Conservation (phyloP, 148 eudicot species). For the Polygonum maritimum region DNA sequence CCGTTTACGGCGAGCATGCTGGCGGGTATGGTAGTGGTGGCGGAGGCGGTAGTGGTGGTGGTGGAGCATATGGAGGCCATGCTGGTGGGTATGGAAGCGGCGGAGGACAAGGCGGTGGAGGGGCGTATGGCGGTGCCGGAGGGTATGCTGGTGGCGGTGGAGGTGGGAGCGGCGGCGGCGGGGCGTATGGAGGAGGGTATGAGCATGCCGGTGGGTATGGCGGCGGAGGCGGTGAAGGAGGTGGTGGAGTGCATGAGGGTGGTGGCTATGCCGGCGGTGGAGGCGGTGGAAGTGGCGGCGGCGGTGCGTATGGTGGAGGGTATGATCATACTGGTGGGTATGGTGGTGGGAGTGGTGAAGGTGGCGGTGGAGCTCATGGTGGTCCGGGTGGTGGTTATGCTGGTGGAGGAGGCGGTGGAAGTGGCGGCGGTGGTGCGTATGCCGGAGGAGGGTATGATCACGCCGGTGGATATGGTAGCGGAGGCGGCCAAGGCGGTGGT, state of each 20-base stretch:
- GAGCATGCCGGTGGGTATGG: conserved; percentile 24
- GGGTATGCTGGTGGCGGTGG: conserved; percentile 28
- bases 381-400: conserved; percentile 17
- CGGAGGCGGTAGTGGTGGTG: conserved; percentile 24
- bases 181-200: conserved; percentile 20
- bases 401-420: conserved; percentile 18
- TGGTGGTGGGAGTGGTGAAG: not conserved
- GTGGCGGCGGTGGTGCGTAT: conserved; percentile 16
- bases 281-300: conserved; percentile 30
- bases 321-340: conserved; percentile 21
- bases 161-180: conserved; percentile 30
- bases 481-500: conserved; percentile 12
- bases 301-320: conserved; percentile 20
- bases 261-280: conserved; percentile 22
- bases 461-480: conserved; percentile 14
- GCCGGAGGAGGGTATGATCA: conserved; percentile 18
- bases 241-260: conserved; percentile 16
- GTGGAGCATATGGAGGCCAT: conserved; percentile 14
- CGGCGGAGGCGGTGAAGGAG: conserved; percentile 20
- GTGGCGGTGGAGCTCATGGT: not conserved
- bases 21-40: conserved; percentile 21
- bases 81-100: conserved; percentile 16
- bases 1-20: conserved; percentile 16
- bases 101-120: conserved; percentile 12
- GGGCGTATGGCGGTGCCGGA: conserved; percentile 6